These are phyloP conservation scores for Luzula sylvatica DNA, from an alignment of 176 grass and related monocot genomes.

Conservation along the genomic window DNA sequence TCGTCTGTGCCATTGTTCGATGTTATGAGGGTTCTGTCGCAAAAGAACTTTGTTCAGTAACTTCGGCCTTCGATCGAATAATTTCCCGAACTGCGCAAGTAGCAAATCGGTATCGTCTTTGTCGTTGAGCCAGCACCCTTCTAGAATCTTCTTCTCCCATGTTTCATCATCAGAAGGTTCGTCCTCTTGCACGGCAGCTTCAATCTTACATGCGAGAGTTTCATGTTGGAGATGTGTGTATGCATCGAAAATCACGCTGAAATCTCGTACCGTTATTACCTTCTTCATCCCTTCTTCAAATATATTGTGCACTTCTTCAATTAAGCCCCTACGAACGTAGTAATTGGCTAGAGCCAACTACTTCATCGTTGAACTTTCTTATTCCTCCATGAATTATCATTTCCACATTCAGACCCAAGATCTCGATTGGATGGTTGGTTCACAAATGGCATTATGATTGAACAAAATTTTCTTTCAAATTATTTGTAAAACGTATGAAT, in stretches of 20 bases:
- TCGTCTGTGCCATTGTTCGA: slow-evolving; percentile 84
- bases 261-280: slow-evolving; percentile 62
- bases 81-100: slow-evolving; percentile 53
- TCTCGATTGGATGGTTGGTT: slow-evolving; percentile 70
- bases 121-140: slow-evolving; percentile 64
- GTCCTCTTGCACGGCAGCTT: slow-evolving; percentile 52
- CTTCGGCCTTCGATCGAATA: slow-evolving; percentile 64
- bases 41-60: slow-evolving; percentile 75
- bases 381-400: slow-evolving; percentile 62
- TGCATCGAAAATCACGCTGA: slow-evolving; percentile 76
- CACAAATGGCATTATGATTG: slow-evolving; percentile 64
- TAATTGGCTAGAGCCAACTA: slow-evolving; percentile 66
- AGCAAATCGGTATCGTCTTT: slow-evolving; percentile 72
- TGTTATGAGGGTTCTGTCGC: slow-evolving; percentile 79
- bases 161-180: slow-evolving; percentile 23
- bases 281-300: slow-evolving; percentile 70
- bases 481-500: no score
- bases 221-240: slow-evolving; percentile 82
- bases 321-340: slow-evolving; percentile 55
- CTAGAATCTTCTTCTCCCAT: slow-evolving; percentile 38
- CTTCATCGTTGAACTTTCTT: slow-evolving; percentile 64
- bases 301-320: slow-evolving; percentile 60
- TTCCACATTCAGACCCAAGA: slow-evolving; percentile 61
- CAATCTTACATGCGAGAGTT: slow-evolving; percentile 56
- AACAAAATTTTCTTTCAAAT: no score